Conservation (phyloP, 257 asterid genomes). For the Mitragyna speciosa region DNA sequence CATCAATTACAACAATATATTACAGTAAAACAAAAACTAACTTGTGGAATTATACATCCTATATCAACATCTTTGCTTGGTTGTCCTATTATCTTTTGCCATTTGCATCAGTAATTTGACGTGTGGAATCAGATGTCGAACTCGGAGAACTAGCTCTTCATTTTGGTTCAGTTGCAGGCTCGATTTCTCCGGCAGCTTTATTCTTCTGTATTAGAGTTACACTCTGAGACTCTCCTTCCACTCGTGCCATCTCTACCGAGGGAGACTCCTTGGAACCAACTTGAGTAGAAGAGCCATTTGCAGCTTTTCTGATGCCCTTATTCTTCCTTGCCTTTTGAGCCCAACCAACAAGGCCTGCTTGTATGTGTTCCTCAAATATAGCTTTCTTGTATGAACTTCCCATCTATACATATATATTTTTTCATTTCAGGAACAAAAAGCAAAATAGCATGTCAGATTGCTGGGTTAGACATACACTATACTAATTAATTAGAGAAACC, state of each 20-base stretch:
- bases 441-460: not conserved
- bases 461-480: not conserved
- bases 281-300: constrained; percentile 27
- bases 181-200: constrained; percentile 21
- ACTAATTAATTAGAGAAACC: not conserved
- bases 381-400: constrained; percentile 67
- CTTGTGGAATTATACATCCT: not conserved
- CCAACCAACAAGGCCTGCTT: constrained; percentile 58
- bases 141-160: not conserved
- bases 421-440: not conserved
- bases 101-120: not conserved
- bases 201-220: not conserved
- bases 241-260: constrained; percentile 24
- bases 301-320: constrained; percentile 25
- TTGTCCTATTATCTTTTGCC: not conserved
- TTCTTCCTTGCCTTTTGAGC: constrained; percentile 56
- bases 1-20: not conserved
- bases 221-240: not conserved
- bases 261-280: constrained; percentile 24
- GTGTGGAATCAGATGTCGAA: not conserved
- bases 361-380: constrained; percentile 55
- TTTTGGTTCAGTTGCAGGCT: not conserved
- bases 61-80: not conserved
- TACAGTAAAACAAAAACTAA: not conserved
- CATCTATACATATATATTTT: constrained; percentile 40